phyloP scores from a whole-genome alignment of 2,329 filamentous ascomycete genomes.

The Colletotrichum agaves region DNA sequence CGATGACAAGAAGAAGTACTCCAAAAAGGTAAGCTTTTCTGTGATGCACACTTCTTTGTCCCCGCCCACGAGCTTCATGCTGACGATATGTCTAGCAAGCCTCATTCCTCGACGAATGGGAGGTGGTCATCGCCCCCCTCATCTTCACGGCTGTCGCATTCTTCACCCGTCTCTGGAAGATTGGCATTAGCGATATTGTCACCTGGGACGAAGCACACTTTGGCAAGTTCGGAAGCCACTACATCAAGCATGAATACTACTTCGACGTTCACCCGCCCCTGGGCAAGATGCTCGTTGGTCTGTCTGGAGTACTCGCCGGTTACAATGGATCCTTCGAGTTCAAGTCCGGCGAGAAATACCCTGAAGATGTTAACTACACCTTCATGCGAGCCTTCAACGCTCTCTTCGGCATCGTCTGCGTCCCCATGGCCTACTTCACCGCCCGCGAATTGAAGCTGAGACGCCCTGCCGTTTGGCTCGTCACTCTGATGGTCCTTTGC shows the following conservation, averaged over 20 bases:
- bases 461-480: constrained; percentile 90
- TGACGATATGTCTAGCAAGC: constrained; percentile 53
- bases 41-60: background rate
- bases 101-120: constrained; percentile 71
- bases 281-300: constrained; percentile 97
- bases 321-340: constrained; percentile 99
- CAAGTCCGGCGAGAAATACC: constrained; percentile 97
- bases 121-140: constrained; percentile 70
- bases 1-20: constrained; percentile 70
- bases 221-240: constrained; percentile 98
- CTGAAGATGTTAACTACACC: constrained; percentile 92
- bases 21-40: constrained; percentile 61
- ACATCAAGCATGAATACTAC: constrained; percentile 99
- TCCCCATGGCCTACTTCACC: constrained; percentile 95
- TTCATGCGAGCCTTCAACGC: constrained; percentile 99
- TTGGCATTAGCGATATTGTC: constrained; percentile 73
- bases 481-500: constrained; percentile 96
- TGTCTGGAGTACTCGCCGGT: constrained; percentile 94
- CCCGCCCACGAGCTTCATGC: constrained; percentile 28
- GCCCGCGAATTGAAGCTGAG: constrained; percentile 90
- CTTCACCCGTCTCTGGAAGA: constrained; percentile 76
- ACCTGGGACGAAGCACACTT: constrained; percentile 80
- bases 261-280: constrained; percentile 91
- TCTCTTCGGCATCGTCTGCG: constrained; percentile 89
- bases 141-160: constrained; percentile 71